These are phyloP conservation scores for Irpex rosettiformis DNA, from an alignment of 1,284 basidiomycete genomes.

Conservation along the genomic window DNA sequence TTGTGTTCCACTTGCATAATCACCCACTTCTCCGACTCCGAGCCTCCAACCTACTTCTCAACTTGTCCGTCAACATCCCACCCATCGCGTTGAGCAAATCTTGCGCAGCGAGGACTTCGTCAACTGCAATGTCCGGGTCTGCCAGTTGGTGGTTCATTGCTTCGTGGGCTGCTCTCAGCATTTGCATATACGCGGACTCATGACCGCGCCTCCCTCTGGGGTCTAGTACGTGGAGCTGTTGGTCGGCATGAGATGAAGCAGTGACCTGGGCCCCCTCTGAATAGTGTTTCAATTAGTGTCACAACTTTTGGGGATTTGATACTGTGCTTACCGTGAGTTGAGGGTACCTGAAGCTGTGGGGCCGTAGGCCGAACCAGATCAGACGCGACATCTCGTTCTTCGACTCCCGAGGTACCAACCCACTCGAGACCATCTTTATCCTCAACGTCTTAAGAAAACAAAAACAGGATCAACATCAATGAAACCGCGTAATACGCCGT, in stretches of 20 bases:
- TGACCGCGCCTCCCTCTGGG: neutral
- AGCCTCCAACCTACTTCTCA: neutral
- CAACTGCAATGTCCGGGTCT: neutral
- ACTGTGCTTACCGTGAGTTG: neutral
- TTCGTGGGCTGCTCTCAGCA: neutral
- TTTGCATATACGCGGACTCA: neutral
- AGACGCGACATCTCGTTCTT: neutral
- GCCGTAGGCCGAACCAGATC: too few species aligned
- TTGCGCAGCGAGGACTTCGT: slow-evolving; percentile 4
- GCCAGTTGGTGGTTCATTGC: neutral
- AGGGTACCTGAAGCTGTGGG: neutral
- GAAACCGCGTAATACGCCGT: too few species aligned
- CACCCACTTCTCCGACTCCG: neutral
- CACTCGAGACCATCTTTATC: neutral
- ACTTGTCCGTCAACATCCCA: neutral
- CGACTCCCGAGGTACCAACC: neutral
- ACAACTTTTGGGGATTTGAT: neutral
- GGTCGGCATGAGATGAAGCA: neutral
- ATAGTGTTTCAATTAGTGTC: neutral
- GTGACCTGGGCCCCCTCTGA: neutral
- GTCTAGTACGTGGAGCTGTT: neutral
- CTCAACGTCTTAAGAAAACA: neutral
- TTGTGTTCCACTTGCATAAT: neutral
- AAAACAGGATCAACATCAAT: too few species aligned
- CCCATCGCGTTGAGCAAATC: neutral